A percentile compares a stretch with the other conserved stretches of the same genome.
Evolutionary conservation across 140 eudicot genomes (phyloP).

Genomic region (Cichorium intybus): DNA sequence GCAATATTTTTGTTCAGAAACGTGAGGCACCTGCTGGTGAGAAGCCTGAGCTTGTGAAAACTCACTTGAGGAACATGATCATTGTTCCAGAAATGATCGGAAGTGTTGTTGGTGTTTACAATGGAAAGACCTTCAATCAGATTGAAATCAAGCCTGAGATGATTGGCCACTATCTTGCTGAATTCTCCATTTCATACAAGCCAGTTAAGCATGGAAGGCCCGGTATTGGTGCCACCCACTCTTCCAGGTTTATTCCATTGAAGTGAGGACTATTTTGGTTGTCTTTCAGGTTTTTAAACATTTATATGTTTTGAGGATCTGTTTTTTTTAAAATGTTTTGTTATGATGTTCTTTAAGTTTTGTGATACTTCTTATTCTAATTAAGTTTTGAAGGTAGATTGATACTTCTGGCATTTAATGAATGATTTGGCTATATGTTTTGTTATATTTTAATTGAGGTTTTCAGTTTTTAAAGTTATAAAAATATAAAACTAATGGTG

Average conservation of each 20-base stretch:
- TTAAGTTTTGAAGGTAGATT: conserved; percentile 2
- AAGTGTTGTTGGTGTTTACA: conserved; percentile 82
- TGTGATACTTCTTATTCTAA: conserved; percentile 10
- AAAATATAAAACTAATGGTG: too few species aligned
- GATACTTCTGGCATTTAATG: background rate
- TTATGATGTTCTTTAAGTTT: background rate
- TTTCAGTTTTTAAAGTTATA: background rate
- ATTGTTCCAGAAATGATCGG: conserved; percentile 97
- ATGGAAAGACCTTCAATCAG: conserved; percentile 83
- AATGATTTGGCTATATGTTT: background rate
- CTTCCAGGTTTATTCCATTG: conserved; percentile 90
- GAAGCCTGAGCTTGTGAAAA: conserved; percentile 84
- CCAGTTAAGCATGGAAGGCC: conserved; percentile 98
- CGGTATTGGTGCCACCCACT: conserved; percentile 98
- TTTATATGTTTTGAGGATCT: conserved; percentile 16
- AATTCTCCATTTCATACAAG: conserved; percentile 87
- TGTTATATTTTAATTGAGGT: background rate
- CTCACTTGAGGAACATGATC: conserved; percentile 88
- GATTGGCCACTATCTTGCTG: conserved; percentile 92
- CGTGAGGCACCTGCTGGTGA: conserved; percentile 92
- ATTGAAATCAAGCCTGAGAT: conserved; percentile 86
- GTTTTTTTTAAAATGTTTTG: background rate
- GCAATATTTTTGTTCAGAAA: conserved; percentile 49
- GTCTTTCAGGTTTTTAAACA: background rate
- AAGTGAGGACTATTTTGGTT: conserved; percentile 39